Evolutionary conservation across 352 stramenopile species (phyloP).

Genomic region (Thraustochytrium sp.): DNA sequence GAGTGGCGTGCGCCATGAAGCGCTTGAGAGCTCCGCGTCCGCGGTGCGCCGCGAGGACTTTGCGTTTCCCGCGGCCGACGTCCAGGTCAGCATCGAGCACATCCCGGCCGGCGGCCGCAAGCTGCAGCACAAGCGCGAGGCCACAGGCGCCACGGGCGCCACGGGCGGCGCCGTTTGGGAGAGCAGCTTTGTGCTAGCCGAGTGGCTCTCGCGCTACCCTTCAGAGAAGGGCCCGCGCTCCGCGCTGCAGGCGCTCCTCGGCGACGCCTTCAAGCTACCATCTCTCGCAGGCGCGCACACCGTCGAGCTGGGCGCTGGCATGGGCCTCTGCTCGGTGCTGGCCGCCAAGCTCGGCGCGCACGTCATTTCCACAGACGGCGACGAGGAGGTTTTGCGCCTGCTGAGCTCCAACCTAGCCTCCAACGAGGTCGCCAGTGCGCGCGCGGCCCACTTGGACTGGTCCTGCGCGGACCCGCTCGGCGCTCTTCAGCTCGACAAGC

Average conservation of each 20-base stretch:
- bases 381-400: not conserved
- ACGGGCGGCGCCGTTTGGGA: conserved; percentile 26
- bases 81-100: not conserved
- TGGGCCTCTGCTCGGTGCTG: conserved; percentile 14
- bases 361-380: conserved; percentile 21
- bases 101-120: conserved; percentile 11
- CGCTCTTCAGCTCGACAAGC: not conserved
- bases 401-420: not conserved
- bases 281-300: not conserved
- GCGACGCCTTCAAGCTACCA: too few species aligned
- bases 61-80: not conserved
- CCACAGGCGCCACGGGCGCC: conserved; percentile 9
- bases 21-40: not conserved
- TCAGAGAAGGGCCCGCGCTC: not conserved
- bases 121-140: conserved; percentile 3
- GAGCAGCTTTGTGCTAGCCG: not conserved
- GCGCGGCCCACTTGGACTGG: not conserved
- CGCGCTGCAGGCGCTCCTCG: not conserved
- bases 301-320: conserved; percentile 4
- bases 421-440: not conserved
- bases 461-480: not conserved
- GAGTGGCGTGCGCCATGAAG: not conserved
- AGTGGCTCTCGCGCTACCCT: not conserved
- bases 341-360: not conserved
- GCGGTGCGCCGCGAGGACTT: not conserved